These are phyloP conservation scores for Gnomoniopsis sp. DNA, from an alignment of 2,329 filamentous ascomycete species.

Conservation along the genomic window DNA sequence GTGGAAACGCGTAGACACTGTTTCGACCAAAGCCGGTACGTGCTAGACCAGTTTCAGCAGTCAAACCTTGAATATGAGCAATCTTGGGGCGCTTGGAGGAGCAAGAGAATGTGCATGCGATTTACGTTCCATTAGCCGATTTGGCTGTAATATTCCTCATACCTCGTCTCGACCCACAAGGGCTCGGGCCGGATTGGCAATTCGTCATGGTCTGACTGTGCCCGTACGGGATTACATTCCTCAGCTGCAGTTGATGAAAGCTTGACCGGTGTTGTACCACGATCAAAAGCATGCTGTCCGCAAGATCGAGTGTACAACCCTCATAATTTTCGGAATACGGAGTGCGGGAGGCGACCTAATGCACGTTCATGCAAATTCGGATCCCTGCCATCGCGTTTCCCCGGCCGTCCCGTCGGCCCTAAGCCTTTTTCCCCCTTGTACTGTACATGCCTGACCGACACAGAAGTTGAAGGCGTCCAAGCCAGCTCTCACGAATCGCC, in stretches of 20 bases:
- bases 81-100: not conserved
- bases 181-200: not conserved
- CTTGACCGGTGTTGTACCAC: not conserved
- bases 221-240: not conserved
- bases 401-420: not conserved
- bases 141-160: not conserved
- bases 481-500: not conserved
- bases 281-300: not conserved
- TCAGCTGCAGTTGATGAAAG: not conserved
- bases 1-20: not conserved
- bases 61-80: not conserved
- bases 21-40: not conserved
- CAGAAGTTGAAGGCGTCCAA: not conserved
- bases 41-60: not conserved
- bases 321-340: not conserved
- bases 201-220: not conserved
- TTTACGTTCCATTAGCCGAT: not conserved
- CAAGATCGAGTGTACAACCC: not conserved
- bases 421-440: not conserved
- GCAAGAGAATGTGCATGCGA: not conserved
- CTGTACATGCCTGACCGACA: not conserved
- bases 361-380: not conserved
- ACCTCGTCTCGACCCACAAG: not conserved
- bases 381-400: not conserved
- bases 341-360: constrained; percentile 5